Conservation (phyloP, 345 rosid genomes). For the Leavenworthia alabamica region DNA sequence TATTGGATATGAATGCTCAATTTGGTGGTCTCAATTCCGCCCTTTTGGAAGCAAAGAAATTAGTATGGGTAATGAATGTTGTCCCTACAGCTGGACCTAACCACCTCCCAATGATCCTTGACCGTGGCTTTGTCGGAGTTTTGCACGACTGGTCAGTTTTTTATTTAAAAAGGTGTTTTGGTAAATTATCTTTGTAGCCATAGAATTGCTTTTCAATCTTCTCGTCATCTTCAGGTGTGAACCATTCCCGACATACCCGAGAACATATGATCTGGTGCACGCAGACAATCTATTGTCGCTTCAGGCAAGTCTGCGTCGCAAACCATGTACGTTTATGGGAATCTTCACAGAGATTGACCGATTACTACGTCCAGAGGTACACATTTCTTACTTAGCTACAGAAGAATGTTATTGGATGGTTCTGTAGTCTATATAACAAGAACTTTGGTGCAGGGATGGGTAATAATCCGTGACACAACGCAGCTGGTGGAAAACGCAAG, state of each 20-base stretch:
- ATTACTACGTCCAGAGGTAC: constrained; percentile 97
- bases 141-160: constrained; percentile 90
- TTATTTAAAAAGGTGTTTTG: too few relatives aligned
- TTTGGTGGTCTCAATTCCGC: constrained; percentile 90
- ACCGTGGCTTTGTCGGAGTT: constrained; percentile 90
- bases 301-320: constrained; percentile 37
- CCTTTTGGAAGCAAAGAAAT: constrained; percentile 67
- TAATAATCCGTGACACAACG: constrained; percentile 69
- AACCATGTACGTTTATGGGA: constrained; percentile 47
- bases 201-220: constrained; percentile 1
- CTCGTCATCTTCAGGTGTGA: constrained; percentile 66
- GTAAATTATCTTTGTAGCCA: background rate
- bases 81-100: constrained; percentile 82
- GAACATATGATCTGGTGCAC: constrained; percentile 92
- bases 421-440: background rate
- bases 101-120: constrained; percentile 78
- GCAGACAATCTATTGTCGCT: constrained; percentile 76
- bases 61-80: constrained; percentile 97
- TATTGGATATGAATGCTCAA: constrained; percentile 93
- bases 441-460: constrained; percentile 73
- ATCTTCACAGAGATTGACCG: constrained; percentile 82
- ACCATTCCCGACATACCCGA: constrained; percentile 87
- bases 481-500: constrained; percentile 73
- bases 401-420: background rate
- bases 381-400: background rate